Conservation (phyloP, 2,329 filamentous ascomycete genomes). For the Cladosporium sp. region DNA sequence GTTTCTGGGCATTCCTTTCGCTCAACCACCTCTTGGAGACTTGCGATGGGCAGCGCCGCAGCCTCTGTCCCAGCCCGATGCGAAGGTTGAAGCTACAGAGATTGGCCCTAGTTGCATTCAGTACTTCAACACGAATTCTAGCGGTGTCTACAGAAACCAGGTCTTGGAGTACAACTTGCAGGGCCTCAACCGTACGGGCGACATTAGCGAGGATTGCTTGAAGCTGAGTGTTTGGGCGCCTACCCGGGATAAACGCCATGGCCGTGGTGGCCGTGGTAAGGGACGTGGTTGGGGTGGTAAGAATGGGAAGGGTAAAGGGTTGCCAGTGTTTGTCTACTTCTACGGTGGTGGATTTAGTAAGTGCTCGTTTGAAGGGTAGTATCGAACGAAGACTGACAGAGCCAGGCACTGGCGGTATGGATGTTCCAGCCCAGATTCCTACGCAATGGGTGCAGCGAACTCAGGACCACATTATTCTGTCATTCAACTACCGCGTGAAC, state of each 20-base stretch:
- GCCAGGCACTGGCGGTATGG: slow-evolving; percentile 50
- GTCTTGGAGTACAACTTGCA: slow-evolving; percentile 34
- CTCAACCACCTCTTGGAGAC: slow-evolving; percentile 27
- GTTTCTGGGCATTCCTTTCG: slow-evolving; percentile 31
- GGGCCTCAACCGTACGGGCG: slow-evolving; percentile 32
- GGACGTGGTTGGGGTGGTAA: slow-evolving; percentile 5
- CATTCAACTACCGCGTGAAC: slow-evolving; percentile 61
- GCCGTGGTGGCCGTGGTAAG: too few species aligned
- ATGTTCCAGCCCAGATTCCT: slow-evolving; percentile 61
- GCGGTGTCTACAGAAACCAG: slow-evolving; percentile 25
- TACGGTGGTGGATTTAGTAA: slow-evolving; percentile 48
- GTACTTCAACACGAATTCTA: slow-evolving; percentile 24
- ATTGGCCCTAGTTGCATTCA: slow-evolving; percentile 33
- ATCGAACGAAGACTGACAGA: background rate
- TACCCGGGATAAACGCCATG: slow-evolving; percentile 3
- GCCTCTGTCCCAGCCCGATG: slow-evolving; percentile 24
- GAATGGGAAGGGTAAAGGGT: slow-evolving; percentile 20
- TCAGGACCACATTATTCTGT: slow-evolving; percentile 55
- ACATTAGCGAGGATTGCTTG: slow-evolving; percentile 48
- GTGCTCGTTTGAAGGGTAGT: background rate
- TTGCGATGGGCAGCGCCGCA: slow-evolving; percentile 28
- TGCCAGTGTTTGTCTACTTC: slow-evolving; percentile 50
- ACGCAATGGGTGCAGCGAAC: slow-evolving; percentile 54
- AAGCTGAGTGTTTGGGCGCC: slow-evolving; percentile 50
- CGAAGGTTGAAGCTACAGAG: slow-evolving; percentile 27